These are phyloP conservation scores for Salix arbutifolia DNA, from an alignment of 345 rosid genomes.

Conservation along the genomic window DNA sequence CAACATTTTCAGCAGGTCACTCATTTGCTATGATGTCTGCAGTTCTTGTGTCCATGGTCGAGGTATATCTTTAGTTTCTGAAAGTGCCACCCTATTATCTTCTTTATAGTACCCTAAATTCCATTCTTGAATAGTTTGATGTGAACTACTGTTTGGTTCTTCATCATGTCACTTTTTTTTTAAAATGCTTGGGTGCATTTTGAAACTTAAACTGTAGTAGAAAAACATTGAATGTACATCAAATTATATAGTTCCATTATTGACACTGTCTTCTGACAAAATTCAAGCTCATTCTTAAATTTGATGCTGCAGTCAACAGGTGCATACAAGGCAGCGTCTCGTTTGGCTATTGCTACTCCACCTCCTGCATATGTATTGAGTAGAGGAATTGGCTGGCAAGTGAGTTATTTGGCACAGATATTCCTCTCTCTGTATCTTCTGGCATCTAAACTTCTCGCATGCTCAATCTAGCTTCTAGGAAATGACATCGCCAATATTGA, in stretches of 20 bases:
- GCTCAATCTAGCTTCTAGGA: background rate
- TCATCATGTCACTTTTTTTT: background rate
- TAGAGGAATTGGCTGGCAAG: slow-evolving; percentile 52
- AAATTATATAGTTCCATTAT: background rate
- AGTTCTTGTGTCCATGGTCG: slow-evolving; percentile 33
- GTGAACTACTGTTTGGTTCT: background rate
- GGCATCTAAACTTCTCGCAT: background rate
- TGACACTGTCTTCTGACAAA: slow-evolving; percentile 5
- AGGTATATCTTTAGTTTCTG: slow-evolving; percentile 14
- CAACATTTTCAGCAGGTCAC: slow-evolving; percentile 33
- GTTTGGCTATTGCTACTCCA: slow-evolving; percentile 34
- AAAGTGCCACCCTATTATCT: background rate
- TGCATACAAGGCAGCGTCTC: slow-evolving; percentile 32
- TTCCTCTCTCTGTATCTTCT: background rate
- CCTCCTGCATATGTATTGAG: slow-evolving; percentile 35
- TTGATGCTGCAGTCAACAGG: slow-evolving; percentile 24
- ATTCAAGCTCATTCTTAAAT: slow-evolving; percentile 1
- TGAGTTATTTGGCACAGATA: slow-evolving; percentile 21
- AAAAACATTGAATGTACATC: background rate
- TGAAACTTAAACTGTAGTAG: background rate
- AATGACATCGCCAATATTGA: background rate
- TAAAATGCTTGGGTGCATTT: background rate
- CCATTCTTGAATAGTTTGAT: background rate
- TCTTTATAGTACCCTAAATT: background rate
- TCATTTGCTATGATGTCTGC: slow-evolving; percentile 39